A percentile compares a stretch with the other conserved stretches of the same genome.
Conservation (phyloP, 208 protist species). For the Giardia muris region DNA sequence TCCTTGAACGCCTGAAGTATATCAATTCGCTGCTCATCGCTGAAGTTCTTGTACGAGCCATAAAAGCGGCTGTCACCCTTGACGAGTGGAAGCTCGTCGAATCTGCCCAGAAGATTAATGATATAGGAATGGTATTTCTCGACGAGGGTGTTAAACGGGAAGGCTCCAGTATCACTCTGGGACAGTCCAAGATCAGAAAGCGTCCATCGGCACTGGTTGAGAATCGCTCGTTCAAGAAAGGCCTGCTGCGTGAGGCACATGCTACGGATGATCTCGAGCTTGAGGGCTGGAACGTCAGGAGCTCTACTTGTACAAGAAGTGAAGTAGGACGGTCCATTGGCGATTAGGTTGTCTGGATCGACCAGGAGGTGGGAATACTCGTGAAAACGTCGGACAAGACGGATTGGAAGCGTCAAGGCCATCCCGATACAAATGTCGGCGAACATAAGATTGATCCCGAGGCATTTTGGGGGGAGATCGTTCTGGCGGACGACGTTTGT, state of each 20-base stretch:
- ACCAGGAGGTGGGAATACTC: background rate
- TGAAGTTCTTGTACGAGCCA: background rate
- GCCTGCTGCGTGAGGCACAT: background rate
- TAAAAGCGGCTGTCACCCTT: background rate
- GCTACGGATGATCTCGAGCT: background rate
- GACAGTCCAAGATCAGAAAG: background rate
- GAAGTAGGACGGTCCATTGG: background rate
- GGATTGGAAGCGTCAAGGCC: background rate
- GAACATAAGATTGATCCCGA: background rate
- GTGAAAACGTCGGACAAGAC: background rate
- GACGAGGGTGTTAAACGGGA: background rate
- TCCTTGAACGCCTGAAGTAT: background rate
- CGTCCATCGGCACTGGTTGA: background rate
- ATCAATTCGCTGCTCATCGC: background rate
- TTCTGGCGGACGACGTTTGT: background rate
- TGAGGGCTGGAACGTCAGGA: background rate
- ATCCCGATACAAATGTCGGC: background rate
- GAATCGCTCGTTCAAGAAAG: background rate
- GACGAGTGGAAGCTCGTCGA: background rate
- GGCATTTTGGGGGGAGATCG: background rate
- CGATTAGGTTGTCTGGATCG: background rate
- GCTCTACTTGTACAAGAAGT: background rate
- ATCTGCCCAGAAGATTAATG: background rate
- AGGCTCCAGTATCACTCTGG: background rate
- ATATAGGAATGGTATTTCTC: background rate